Base-by-base conservation (phyloP, 495 filamentous ascomycete genomes). In the Trichoderma gamsii region DNA sequence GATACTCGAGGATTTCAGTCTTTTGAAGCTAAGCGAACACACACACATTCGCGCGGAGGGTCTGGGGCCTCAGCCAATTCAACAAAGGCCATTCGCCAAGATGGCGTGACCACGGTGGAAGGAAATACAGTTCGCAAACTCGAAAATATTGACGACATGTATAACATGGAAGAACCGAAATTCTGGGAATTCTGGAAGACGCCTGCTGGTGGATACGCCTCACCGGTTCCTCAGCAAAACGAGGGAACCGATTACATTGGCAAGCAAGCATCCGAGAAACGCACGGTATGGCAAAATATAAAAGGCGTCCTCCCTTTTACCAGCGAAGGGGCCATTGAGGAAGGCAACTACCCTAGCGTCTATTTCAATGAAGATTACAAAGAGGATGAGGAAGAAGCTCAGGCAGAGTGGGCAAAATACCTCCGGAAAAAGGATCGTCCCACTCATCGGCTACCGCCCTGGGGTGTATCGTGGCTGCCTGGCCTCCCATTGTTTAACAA, bases 381-480 rank as follows among this genome's bases (percentile, higher is more conserved):
- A 66, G 81, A 86, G 66, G 82, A 90, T 25, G 86, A 82, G 71
- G 77, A 79, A 18, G 87, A 84, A 21, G 81, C 92, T 46, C 81
- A 89, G 52, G 87, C 92, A 63, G 90, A 89, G 51, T 99, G 95
- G 95, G 87, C 89, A 75, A 88, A 88, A 66, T 97, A 92, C 75
- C 79, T 99, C 41, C 86, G 84, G 70, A 83, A 85, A 21, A 91
- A 90, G 70, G 91, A 98, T 71, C 88, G 96, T 29, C 91, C 92
- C 32, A 96, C 90, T 2, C 91, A 93, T 81, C 85, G 92, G 59
- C 77, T 97, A n/a, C 86, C 92, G 1, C 65, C 44, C 41, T 66
- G 41, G 27, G 65, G 65, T 32, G 18, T 49, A 43, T 46, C 38
- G 32, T 84, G 87, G 8, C 86, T 96, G 79, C 90, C 92, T 4